A percentile compares a stretch with the other conserved stretches of the same genome.
Evolutionary conservation across 257 asterid genomes (phyloP).

Genomic region (Solanum gandarillasii): DNA sequence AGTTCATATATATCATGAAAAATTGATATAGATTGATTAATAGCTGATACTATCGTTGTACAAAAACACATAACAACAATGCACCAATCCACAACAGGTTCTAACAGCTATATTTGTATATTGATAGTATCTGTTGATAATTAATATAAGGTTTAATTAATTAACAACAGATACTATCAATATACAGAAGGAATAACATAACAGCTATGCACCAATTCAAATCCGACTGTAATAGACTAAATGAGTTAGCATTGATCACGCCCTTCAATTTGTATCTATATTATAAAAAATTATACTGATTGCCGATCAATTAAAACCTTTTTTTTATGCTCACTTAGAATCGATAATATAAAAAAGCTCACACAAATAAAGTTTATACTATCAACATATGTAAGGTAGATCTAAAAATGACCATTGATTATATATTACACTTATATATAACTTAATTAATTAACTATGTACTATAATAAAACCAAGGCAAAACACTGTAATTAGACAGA

Average conservation of each 20-base stretch:
- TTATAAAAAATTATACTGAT: not conserved
- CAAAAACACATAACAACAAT: not conserved
- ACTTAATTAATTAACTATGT: not conserved
- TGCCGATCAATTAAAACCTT: not conserved
- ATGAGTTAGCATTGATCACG: not conserved
- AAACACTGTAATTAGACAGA: not conserved
- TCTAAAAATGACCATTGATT: not conserved
- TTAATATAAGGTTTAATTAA: not conserved
- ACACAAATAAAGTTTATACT: not conserved
- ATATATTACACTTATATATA: not conserved
- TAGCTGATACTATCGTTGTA: not conserved
- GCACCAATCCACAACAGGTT: not conserved
- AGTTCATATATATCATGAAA: not conserved
- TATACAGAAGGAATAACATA: no score
- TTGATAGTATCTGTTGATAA: no score
- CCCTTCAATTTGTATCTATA: not conserved
- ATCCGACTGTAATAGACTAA: not conserved
- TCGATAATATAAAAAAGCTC: no score
- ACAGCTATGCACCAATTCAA: not conserved
- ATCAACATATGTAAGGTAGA: not conserved
- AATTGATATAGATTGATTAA: not conserved
- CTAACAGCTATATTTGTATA: not conserved
- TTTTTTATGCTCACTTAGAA: not conserved
- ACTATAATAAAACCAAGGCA: not conserved
- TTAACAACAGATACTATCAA: not conserved